Conservation (phyloP, 164 flowering plant species). For the Stephania japonica region DNA sequence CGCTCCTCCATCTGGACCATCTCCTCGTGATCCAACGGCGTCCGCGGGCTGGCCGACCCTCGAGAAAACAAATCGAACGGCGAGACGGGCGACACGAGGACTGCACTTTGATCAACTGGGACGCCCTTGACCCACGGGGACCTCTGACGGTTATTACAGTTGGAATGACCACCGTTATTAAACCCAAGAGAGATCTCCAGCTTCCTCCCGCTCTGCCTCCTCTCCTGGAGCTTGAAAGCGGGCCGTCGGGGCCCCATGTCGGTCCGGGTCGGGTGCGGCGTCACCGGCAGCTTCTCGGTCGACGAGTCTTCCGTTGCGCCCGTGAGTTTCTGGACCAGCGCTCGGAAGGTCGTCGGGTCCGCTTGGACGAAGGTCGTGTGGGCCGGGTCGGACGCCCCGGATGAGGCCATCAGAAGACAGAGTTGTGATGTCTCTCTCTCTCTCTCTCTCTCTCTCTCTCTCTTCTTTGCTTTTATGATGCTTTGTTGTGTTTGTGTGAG, state of each 20-base stretch:
- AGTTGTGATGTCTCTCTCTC: too few relatives aligned
- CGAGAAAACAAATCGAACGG: slow-evolving; percentile 34
- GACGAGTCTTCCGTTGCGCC: slow-evolving; percentile 38
- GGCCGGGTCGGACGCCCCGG: background rate
- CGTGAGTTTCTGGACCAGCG: slow-evolving; percentile 53
- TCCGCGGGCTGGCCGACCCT: slow-evolving; percentile 27
- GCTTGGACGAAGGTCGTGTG: slow-evolving; percentile 65
- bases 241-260: slow-evolving; percentile 33
- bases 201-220: slow-evolving; percentile 39
- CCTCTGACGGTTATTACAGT: background rate
- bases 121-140: background rate
- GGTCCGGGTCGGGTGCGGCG: slow-evolving; percentile 13
- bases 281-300: slow-evolving; percentile 28
- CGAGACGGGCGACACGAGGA: slow-evolving; percentile 51
- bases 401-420: too few relatives aligned
- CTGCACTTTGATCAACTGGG: slow-evolving; percentile 2
- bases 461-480: too few relatives aligned
- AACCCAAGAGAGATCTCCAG: slow-evolving; percentile 38
- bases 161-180: background rate
- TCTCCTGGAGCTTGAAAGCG: slow-evolving; percentile 50
- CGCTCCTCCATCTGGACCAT: slow-evolving; percentile 18
- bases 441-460: too few relatives aligned
- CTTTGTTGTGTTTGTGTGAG: too few relatives aligned
- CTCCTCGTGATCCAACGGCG: slow-evolving; percentile 31
- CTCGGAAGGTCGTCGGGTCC: slow-evolving; percentile 54